Conservation (phyloP, 129 eudicot genomes). For the Tagetes erecta region DNA sequence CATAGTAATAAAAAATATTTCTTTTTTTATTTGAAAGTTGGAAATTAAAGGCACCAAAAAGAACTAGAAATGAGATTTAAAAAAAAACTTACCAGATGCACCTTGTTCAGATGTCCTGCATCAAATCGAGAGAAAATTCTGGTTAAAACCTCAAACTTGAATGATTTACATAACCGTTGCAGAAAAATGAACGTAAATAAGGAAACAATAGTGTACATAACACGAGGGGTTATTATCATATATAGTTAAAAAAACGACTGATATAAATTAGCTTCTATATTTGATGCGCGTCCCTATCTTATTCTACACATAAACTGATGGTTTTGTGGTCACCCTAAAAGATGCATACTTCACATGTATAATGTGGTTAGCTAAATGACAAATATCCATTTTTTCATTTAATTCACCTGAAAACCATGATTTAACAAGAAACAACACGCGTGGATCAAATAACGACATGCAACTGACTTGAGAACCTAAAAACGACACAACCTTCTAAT, state of each 20-base stretch:
- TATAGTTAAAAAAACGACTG: background rate
- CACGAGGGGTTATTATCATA: background rate
- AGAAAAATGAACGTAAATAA: background rate
- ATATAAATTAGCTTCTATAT: background rate
- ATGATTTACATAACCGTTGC: background rate
- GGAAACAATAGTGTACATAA: background rate
- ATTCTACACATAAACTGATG: background rate
- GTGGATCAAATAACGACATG: background rate
- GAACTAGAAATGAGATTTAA: conserved; percentile 10
- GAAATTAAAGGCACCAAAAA: background rate
- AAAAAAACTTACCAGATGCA: conserved; percentile 61
- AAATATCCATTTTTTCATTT: background rate
- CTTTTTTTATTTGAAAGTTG: background rate
- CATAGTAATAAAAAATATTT: background rate
- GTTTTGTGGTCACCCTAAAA: background rate
- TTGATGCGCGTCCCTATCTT: background rate
- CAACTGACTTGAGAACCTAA: background rate
- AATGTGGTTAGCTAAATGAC: conserved; percentile 9
- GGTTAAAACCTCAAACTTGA: conserved; percentile 27
- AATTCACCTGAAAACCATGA: background rate
- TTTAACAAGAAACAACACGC: background rate
- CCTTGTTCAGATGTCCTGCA: conserved; percentile 97
- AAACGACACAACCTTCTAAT: conserved; percentile 27
- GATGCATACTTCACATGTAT: conserved; percentile 24
- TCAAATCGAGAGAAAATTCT: conserved; percentile 22